Percentiles rank a stretch among this genome's conserved stretches.
These are phyloP conservation scores for Eucalyptus virginea DNA, from an alignment of 345 rosid species.

Conservation along the genomic window DNA sequence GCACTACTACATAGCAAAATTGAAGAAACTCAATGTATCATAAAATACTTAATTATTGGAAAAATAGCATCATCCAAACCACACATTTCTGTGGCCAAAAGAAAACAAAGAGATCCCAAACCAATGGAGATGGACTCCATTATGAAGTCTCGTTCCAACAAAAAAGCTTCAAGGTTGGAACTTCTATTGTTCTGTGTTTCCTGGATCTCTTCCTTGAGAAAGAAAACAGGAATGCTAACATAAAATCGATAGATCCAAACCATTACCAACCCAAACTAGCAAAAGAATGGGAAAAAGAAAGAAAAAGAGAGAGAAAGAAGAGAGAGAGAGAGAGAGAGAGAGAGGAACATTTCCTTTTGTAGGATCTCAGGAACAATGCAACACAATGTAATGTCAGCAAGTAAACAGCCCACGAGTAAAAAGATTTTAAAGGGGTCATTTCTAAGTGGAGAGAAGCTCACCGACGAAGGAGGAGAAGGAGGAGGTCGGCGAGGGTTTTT, in stretches of 20 bases:
- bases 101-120: neutral
- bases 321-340: neutral
- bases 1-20: neutral
- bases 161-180: neutral
- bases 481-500: neutral
- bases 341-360: neutral
- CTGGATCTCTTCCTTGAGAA: neutral
- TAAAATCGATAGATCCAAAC: neutral
- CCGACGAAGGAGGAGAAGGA: neutral
- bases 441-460: neutral
- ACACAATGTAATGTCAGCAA: neutral
- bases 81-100: neutral
- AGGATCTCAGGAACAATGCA: neutral
- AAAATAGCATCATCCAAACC: neutral
- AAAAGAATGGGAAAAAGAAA: neutral
- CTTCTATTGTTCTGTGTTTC: neutral
- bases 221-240: neutral
- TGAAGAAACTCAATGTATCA: neutral
- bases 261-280: neutral
- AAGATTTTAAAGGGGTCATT: neutral
- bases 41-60: neutral
- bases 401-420: neutral
- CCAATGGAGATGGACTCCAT: neutral
- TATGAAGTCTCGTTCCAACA: neutral
- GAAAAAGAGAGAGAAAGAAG: neutral